These are phyloP conservation scores for Fusarium sp. DNA, from an alignment of 2,329 filamentous ascomycete genomes.

Conservation along the genomic window DNA sequence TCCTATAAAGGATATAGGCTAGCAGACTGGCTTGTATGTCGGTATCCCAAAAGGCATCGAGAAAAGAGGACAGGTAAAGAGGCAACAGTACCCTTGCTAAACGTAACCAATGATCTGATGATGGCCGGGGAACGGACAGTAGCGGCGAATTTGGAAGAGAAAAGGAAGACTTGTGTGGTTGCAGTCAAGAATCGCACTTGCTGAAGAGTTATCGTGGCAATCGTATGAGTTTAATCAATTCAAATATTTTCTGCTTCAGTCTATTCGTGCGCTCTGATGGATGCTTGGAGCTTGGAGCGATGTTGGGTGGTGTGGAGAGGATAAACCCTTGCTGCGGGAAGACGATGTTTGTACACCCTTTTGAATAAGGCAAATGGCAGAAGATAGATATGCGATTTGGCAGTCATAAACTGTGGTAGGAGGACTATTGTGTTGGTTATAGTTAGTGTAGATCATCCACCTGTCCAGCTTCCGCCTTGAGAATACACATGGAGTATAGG, in stretches of 20 bases:
- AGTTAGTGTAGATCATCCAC: background rate
- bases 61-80: conserved; percentile 4
- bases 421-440: background rate
- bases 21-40: background rate
- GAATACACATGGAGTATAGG: background rate
- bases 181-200: background rate
- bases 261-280: conserved; percentile 20
- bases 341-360: conserved; percentile 40
- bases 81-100: background rate
- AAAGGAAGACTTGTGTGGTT: background rate
- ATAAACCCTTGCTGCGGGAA: conserved; percentile 37
- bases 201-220: background rate
- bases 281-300: background rate
- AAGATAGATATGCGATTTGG: background rate
- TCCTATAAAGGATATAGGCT: background rate
- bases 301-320: conserved; percentile 40
- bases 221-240: conserved; percentile 7
- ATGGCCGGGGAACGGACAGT: background rate
- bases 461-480: background rate
- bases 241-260: background rate
- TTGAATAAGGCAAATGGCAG: background rate
- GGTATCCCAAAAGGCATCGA: background rate
- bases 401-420: background rate
- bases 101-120: conserved; percentile 32
- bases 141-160: background rate